Evolutionary conservation across 176 grass and related monocot species (phyloP).

Genomic region (Coix lacrymajobi): DNA sequence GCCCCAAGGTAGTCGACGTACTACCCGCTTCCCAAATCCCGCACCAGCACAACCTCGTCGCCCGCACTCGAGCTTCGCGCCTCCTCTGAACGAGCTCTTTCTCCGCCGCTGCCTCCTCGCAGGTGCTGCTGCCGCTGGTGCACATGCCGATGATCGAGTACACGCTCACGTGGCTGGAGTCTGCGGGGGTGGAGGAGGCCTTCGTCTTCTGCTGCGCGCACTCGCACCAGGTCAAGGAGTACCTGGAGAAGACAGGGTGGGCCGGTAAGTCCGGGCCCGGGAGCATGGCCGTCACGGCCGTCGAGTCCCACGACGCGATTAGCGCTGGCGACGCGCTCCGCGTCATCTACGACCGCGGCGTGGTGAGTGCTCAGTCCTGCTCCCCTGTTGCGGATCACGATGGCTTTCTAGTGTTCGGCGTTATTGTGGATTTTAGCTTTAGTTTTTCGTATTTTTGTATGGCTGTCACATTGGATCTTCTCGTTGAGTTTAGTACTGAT

Average conservation of each 20-base stretch:
- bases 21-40: slow-evolving; percentile 7
- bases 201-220: slow-evolving; percentile 91
- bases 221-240: slow-evolving; percentile 74
- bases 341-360: slow-evolving; percentile 48
- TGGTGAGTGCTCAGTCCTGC: slow-evolving; percentile 32
- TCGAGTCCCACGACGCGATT: slow-evolving; percentile 72
- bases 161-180: slow-evolving; percentile 84
- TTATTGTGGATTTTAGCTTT: background rate
- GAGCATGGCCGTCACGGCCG: slow-evolving; percentile 44
- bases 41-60: background rate
- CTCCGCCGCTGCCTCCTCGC: background rate
- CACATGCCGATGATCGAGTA: slow-evolving; percentile 94
- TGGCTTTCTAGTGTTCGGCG: background rate
- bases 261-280: slow-evolving; percentile 23
- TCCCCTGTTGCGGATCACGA: background rate
- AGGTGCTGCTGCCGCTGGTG: slow-evolving; percentile 87
- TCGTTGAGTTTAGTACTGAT: background rate
- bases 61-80: background rate
- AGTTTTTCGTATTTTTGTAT: background rate
- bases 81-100: background rate
- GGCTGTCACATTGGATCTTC: background rate
- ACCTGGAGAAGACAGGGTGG: slow-evolving; percentile 66
- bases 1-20: slow-evolving; percentile 89
- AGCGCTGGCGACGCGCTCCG: slow-evolving; percentile 76
- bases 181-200: slow-evolving; percentile 72